Percentiles rank a stretch among this genome's conserved stretches.
Conservation (phyloP, 495 filamentous ascomycete genomes). For the Hypoxylon lenormandii region DNA sequence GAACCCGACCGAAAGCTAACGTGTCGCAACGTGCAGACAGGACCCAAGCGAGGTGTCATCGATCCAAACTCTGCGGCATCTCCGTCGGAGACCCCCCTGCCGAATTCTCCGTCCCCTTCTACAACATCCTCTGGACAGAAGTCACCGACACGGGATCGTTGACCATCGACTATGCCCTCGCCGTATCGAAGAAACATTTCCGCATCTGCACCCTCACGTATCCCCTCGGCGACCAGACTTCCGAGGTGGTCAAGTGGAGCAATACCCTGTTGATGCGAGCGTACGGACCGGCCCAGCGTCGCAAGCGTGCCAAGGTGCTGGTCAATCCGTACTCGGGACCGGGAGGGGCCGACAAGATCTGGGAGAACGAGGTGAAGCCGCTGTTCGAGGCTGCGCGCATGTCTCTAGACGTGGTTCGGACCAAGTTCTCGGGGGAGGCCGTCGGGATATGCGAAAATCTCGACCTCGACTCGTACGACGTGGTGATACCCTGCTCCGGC, state of each 20-base stretch:
- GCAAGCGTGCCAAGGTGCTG: slow-evolving; percentile 84
- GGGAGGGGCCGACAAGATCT: slow-evolving; percentile 78
- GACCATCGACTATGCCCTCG: slow-evolving; percentile 78
- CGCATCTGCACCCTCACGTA: slow-evolving; percentile 71
- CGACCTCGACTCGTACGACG: slow-evolving; percentile 83
- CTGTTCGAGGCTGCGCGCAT: slow-evolving; percentile 86
- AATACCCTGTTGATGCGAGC: slow-evolving; percentile 72
- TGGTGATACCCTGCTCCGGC: slow-evolving; percentile 88
- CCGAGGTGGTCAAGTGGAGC: slow-evolving; percentile 69
- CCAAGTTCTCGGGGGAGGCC: slow-evolving; percentile 79
- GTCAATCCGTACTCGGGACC: slow-evolving; percentile 92
- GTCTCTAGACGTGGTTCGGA: slow-evolving; percentile 78
- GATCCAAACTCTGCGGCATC: slow-evolving; percentile 41
- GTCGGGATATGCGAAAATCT: slow-evolving; percentile 80
- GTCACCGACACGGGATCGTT: slow-evolving; percentile 63
- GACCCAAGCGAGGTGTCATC: slow-evolving; percentile 26
- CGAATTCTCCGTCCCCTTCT: slow-evolving; percentile 71
- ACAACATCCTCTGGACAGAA: slow-evolving; percentile 87
- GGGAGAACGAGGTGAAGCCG: slow-evolving; percentile 79
- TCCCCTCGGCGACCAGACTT: slow-evolving; percentile 55
- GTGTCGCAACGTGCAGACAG: slow-evolving; percentile 31
- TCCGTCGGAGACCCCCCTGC: slow-evolving; percentile 36
- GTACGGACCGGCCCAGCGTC: slow-evolving; percentile 74
- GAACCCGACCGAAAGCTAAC: slow-evolving; percentile 16
- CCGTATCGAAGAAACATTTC: slow-evolving; percentile 66